Conservation (phyloP, 257 asterid species). For the Galeopsis tetrahit region DNA sequence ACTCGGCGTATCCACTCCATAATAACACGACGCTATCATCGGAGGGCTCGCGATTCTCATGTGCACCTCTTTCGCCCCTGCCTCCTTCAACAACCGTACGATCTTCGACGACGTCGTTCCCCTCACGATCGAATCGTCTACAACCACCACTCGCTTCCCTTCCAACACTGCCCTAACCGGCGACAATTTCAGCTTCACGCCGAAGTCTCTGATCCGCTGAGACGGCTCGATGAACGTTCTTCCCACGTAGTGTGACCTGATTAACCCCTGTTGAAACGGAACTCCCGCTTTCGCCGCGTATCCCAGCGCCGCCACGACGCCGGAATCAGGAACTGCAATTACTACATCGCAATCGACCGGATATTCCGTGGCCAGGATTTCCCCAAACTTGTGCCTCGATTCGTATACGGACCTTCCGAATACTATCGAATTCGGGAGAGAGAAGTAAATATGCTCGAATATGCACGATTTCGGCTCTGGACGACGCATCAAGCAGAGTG, state of each 20-base stretch:
- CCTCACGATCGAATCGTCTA: slow-evolving; percentile 92
- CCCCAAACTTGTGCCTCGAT: slow-evolving; percentile 71
- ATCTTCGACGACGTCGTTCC: slow-evolving; percentile 93
- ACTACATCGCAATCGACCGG: slow-evolving; percentile 96
- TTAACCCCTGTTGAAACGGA: slow-evolving; percentile 86
- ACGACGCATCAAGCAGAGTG: slow-evolving; percentile 69
- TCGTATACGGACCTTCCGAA: slow-evolving; percentile 86
- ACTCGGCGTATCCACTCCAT: slow-evolving; percentile 91
- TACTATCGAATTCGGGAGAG: slow-evolving; percentile 74
- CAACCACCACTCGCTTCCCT: slow-evolving; percentile 97
- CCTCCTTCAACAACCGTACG: slow-evolving; percentile 84
- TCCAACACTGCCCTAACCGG: slow-evolving; percentile 88
- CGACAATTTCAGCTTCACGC: slow-evolving; percentile 84
- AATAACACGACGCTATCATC: slow-evolving; percentile 77
- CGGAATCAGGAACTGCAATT: slow-evolving; percentile 93
- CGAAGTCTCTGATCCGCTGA: slow-evolving; percentile 88
- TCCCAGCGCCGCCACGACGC: slow-evolving; percentile 93
- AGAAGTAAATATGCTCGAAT: slow-evolving; percentile 87
- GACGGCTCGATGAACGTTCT: slow-evolving; percentile 96
- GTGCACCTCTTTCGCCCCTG: slow-evolving; percentile 92
- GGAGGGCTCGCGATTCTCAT: slow-evolving; percentile 98
- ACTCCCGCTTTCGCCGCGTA: slow-evolving; percentile 91
- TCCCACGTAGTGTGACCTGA: slow-evolving; percentile 91
- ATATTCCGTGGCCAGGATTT: slow-evolving; percentile 68
- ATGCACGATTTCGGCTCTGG: slow-evolving; percentile 74